A percentile compares a stretch with the other conserved stretches of the same genome.
phyloP scores from a whole-genome alignment of 768 basidiomycete species.

The Serpula lacrymans region DNA sequence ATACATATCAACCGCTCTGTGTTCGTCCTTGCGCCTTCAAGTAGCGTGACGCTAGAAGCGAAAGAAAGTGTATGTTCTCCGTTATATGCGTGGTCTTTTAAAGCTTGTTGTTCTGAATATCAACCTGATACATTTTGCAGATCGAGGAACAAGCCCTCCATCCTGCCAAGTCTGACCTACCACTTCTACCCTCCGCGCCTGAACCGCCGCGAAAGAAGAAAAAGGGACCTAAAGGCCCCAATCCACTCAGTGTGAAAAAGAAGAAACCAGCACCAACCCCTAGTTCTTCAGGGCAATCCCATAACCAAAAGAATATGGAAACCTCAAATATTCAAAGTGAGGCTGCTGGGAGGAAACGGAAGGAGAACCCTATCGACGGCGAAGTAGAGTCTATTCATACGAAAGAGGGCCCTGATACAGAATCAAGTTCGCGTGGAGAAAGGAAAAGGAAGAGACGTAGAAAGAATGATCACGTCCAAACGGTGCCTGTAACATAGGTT shows the following conservation, averaged over 20 bases:
- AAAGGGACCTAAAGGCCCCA: constrained; percentile 82
- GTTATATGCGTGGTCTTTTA: background rate
- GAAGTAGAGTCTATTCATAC: too few species aligned
- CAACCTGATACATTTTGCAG: constrained; percentile 31
- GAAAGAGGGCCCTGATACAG: too few species aligned
- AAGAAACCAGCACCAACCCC: constrained; percentile 42
- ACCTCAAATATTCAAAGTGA: too few species aligned
- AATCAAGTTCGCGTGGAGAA: too few species aligned
- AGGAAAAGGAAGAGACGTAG: too few species aligned
- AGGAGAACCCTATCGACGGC: too few species aligned
- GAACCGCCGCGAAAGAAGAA: constrained; percentile 47
- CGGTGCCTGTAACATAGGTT: too few species aligned
- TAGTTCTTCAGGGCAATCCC: too few species aligned
- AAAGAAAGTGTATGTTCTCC: constrained; percentile 55
- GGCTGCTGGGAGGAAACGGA: too few species aligned
- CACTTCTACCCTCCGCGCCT: constrained; percentile 34
- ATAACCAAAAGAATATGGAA: too few species aligned
- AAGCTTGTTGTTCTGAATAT: background rate
- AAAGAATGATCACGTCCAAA: too few species aligned
- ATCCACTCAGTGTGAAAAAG: constrained; percentile 92
- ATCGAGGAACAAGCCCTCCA: constrained; percentile 61
- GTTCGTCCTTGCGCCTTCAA: constrained; percentile 89
- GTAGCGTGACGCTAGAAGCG: constrained; percentile 64
- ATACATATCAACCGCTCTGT: constrained; percentile 91
- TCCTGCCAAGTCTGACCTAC: constrained; percentile 46